These are phyloP conservation scores for Agaricales sp. DNA, from an alignment of 1,284 basidiomycete genomes.

Conservation along the genomic window DNA sequence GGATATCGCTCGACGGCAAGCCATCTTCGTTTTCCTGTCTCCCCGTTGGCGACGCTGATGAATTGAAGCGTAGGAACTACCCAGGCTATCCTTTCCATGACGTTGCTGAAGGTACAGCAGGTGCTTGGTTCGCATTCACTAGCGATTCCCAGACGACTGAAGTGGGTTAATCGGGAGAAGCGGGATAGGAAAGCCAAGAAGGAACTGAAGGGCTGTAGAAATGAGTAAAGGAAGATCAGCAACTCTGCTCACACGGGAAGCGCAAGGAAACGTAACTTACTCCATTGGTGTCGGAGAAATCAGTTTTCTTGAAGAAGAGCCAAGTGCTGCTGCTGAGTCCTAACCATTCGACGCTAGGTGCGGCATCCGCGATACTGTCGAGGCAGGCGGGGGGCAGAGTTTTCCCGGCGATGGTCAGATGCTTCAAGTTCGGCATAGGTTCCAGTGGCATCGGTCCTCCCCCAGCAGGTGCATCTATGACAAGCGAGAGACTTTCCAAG, in stretches of 20 bases:
- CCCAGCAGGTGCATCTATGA: background rate
- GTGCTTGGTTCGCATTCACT: background rate
- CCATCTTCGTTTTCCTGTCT: background rate
- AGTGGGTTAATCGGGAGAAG: conserved; percentile 1
- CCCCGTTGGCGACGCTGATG: background rate
- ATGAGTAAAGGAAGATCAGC: background rate
- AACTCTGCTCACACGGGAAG: no score
- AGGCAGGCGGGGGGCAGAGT: background rate
- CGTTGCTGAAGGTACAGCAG: background rate
- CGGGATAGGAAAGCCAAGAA: background rate
- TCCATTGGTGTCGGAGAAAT: background rate
- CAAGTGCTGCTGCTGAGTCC: conserved; percentile 2
- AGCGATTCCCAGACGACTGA: conserved; percentile 1
- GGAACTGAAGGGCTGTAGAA: background rate
- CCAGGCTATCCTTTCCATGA: conserved; percentile 1
- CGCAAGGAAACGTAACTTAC: background rate
- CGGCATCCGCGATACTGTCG: background rate
- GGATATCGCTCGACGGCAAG: conserved; percentile 1
- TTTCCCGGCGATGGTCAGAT: background rate
- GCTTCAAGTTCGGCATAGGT: background rate
- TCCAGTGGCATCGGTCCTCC: background rate
- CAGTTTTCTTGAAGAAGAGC: background rate
- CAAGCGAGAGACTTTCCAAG: background rate
- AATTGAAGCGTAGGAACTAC: conserved; percentile 1
- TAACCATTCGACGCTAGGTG: background rate